Percentiles rank a stretch among this genome's conserved stretches.
Evolutionary conservation across 1,139 yeast genomes (phyloP).

Genomic region (Sugiyamaella novakii): DNA sequence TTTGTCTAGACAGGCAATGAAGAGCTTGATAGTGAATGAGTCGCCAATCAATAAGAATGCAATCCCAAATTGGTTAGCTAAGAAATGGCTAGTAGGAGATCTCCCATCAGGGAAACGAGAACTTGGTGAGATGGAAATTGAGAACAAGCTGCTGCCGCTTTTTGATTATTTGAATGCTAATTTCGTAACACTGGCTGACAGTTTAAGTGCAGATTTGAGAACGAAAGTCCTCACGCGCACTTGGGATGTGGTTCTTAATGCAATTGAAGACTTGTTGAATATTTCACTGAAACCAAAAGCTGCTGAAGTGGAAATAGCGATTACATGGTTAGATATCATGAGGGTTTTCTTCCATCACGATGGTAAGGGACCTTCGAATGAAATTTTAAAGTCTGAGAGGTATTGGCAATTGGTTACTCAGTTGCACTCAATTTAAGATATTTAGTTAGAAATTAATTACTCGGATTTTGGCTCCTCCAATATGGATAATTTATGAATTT

Average conservation of each 20-base stretch:
- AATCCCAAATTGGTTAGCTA: conserved; percentile 13
- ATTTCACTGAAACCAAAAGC: conserved; percentile 58
- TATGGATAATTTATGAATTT: too few relatives aligned
- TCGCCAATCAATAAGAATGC: conserved; percentile 15
- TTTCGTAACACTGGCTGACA: conserved; percentile 65
- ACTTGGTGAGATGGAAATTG: conserved; percentile 46
- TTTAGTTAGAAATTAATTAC: too few relatives aligned
- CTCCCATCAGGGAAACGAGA: neutral
- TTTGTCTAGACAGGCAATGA: conserved; percentile 44
- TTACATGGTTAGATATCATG: conserved; percentile 68
- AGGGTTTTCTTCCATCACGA: conserved; percentile 76
- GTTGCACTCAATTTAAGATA: too few relatives aligned
- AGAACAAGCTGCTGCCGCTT: conserved; percentile 70
- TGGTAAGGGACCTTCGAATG: conserved; percentile 79
- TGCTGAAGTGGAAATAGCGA: conserved; percentile 67
- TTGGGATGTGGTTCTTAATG: neutral
- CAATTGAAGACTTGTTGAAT: conserved; percentile 26
- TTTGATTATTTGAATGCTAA: conserved; percentile 74
- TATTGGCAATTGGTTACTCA: conserved; percentile 42
- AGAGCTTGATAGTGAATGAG: conserved; percentile 2
- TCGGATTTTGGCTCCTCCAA: too few relatives aligned
- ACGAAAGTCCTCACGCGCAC: conserved; percentile 57
- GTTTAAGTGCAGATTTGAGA: conserved; percentile 58
- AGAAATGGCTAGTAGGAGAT: neutral
- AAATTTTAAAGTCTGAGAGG: conserved; percentile 60